phyloP scores from a whole-genome alignment of 2,329 filamentous ascomycete genomes.

The Xylaria sp. region DNA sequence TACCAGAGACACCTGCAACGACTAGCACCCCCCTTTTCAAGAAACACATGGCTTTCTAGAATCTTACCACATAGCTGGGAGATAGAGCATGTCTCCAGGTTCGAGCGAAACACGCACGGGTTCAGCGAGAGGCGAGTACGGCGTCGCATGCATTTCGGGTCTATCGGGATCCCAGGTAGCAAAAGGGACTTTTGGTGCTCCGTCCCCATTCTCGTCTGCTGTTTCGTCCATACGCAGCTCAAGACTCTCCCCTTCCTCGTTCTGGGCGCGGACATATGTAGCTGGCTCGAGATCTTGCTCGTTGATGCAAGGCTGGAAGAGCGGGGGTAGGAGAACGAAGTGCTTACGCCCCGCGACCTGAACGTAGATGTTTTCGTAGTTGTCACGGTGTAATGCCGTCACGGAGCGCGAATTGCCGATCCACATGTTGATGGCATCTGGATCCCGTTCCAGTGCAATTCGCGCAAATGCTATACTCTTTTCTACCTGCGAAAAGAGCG shows the following conservation, averaged over 20 bases:
- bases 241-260: conserved; percentile 17
- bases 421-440: conserved; percentile 87
- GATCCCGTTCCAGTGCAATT: conserved; percentile 70
- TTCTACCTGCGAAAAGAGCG: conserved; percentile 72
- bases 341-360: conserved; percentile 79
- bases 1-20: neutral
- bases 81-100: conserved; percentile 82
- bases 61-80: conserved; percentile 80
- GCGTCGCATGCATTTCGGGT: conserved; percentile 61
- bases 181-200: conserved; percentile 66
- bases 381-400: conserved; percentile 82
- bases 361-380: conserved; percentile 87
- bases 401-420: conserved; percentile 77
- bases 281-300: conserved; percentile 69
- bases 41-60: neutral
- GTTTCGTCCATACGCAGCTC: conserved; percentile 31
- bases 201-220: conserved; percentile 11
- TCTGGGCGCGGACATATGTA: conserved; percentile 63
- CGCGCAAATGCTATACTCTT: conserved; percentile 76
- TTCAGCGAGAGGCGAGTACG: conserved; percentile 68
- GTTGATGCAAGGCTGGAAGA: conserved; percentile 75
- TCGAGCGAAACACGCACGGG: conserved; percentile 75
- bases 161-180: conserved; percentile 79
- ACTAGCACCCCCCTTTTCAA: neutral
- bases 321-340: conserved; percentile 78